Evolutionary conservation across 2,329 filamentous ascomycete genomes (phyloP).

Genomic region (Aspergillus piperis): DNA sequence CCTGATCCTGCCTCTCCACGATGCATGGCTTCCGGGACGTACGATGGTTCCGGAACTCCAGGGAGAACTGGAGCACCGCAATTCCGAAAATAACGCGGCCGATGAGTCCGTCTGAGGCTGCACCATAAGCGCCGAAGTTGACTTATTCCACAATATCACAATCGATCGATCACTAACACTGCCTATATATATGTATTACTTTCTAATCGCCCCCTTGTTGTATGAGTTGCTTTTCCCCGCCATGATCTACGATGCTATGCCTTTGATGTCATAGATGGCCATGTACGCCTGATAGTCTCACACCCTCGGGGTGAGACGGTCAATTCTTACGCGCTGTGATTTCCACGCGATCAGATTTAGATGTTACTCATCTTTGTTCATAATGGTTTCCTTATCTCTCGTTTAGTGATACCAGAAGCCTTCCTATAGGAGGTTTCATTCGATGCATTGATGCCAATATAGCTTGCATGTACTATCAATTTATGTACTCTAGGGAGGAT

Average conservation of each 20-base stretch:
- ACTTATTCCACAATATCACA: neutral
- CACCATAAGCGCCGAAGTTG: too few species aligned
- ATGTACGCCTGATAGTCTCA: neutral
- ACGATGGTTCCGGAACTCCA: constrained; percentile 22
- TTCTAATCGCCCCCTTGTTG: neutral
- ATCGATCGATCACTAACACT: neutral
- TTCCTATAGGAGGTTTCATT: neutral
- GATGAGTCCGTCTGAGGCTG: constrained; percentile 10
- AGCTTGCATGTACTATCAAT: neutral
- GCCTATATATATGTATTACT: neutral
- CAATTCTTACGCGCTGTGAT: neutral
- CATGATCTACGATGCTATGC: constrained; percentile 10
- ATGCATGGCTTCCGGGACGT: constrained; percentile 45
- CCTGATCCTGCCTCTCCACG: constrained; percentile 46
- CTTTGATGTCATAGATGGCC: constrained; percentile 1
- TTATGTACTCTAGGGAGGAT: neutral
- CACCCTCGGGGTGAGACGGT: neutral
- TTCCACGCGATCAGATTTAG: neutral
- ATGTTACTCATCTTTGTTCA: neutral
- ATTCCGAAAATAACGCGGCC: constrained; percentile 13
- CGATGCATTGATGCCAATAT: neutral
- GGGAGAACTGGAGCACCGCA: constrained; percentile 19
- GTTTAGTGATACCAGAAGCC: constrained; percentile 3
- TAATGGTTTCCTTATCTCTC: neutral
- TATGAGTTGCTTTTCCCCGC: neutral